These are phyloP conservation scores for Colletotrichum chrysophilum DNA, from an alignment of 2,329 filamentous ascomycete genomes.

Conservation along the genomic window DNA sequence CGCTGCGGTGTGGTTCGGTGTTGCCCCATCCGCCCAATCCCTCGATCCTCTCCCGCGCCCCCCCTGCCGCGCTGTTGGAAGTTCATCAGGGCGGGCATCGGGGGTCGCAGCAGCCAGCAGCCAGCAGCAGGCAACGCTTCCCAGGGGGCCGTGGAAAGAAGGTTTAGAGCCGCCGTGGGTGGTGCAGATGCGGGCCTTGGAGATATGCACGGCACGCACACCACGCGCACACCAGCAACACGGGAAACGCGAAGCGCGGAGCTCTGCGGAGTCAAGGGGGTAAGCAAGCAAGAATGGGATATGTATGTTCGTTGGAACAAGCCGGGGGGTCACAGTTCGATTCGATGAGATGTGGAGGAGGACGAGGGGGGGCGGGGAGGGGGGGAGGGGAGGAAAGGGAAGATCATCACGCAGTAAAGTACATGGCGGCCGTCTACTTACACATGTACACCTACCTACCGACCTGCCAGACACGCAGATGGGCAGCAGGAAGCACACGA, in stretches of 20 bases:
- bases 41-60: neutral
- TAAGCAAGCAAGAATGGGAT: neutral
- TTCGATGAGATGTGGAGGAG: neutral
- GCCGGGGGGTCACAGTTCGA: neutral
- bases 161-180: slow-evolving; percentile 14
- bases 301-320: neutral
- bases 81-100: neutral
- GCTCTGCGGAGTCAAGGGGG: neutral
- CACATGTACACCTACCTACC: neutral
- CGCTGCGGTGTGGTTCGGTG: neutral
- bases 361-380: neutral
- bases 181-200: neutral
- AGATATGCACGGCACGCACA: neutral
- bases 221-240: neutral
- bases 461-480: neutral
- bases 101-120: neutral
- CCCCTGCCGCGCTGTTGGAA: neutral
- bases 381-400: neutral
- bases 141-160: slow-evolving; percentile 1
- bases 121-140: neutral
- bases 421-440: neutral
- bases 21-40: neutral
- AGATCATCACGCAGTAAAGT: neutral
- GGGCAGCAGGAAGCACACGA: neutral
- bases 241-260: neutral